Evolutionary conservation across 441 rosid genomes (phyloP), one percentile per base, ranked within the genome.

Genomic region (Populus hybrid): DNA sequence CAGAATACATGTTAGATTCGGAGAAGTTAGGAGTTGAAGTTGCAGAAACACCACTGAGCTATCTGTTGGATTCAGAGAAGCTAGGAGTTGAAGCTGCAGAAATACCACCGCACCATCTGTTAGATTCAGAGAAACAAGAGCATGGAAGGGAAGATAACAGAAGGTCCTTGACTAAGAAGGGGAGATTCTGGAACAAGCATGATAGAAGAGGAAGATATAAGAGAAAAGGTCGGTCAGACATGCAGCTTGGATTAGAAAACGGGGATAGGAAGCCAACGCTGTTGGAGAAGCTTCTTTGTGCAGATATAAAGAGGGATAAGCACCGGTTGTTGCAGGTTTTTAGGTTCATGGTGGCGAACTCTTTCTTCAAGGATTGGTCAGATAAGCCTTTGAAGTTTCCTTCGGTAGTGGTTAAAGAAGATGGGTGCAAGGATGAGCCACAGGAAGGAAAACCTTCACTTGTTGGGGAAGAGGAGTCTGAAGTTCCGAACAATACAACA

Each of bases 71-170:
- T 73, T 83, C 84, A 21, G 66, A 61, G 66, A 61, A 92, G 83
- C 80, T 93, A 82, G 97, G 96, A 73, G 87, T 89, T 82, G 94
- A 92, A 88, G 94, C 92, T 80, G 98, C 98, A 71, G 99, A 95
- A 85, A 80, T 92, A 81, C 97, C 98, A 21, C 83, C 92, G 3
- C 79, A 87, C 74, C 93, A 95, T 84, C 82, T 93, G 38, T 79
- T 78, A 18, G 90, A 86, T 72, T 83, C 84, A 35, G 84, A 78
- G 84, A 92, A 86, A 73, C 88, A 74, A 69, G 86, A 72, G 78
- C 65, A 40, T 70, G 83, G 59, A 68, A 77, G 75, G 75, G 77
- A 82, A 76, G 86, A 77, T 77, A 81, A 81, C 78, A 69, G 74
- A 72, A 75, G 79, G 74, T 79, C 76, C 18, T 46, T 42, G 12